Conservation (phyloP, 305 asterid species). For the Fraxinus sp. region DNA sequence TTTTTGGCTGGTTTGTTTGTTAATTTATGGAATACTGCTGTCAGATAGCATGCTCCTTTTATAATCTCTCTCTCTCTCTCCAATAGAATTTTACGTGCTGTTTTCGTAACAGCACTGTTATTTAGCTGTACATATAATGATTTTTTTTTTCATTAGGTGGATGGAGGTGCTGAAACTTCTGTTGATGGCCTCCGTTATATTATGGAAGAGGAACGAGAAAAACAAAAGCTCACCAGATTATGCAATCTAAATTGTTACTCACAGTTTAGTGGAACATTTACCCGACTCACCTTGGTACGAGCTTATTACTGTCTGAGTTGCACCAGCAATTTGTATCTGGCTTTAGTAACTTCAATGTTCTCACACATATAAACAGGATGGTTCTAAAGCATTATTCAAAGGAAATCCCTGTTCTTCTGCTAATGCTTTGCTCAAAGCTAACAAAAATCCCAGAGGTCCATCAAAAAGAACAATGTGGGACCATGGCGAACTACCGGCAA, state of each 20-base stretch:
- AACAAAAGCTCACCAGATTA: slow-evolving; percentile 55
- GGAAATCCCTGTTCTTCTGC: slow-evolving; percentile 81
- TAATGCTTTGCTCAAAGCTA: slow-evolving; percentile 61
- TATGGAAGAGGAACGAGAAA: slow-evolving; percentile 73
- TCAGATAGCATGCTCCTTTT: not conserved
- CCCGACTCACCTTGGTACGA: slow-evolving; percentile 77
- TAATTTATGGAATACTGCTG: not conserved
- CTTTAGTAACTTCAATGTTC: not conserved
- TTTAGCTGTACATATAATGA: slow-evolving; percentile 3
- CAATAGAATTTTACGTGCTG: not conserved
- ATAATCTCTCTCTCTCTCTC: not conserved
- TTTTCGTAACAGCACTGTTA: not conserved
- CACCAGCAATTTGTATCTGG: slow-evolving; percentile 14
- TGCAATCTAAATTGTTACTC: slow-evolving; percentile 61
- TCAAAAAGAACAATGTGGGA: slow-evolving; percentile 72
- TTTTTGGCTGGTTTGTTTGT: not conserved
- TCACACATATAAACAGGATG: slow-evolving; percentile 61
- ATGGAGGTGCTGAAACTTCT: slow-evolving; percentile 45
- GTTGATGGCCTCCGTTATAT: slow-evolving; percentile 60
- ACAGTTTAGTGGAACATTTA: slow-evolving; percentile 81
- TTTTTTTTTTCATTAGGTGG: slow-evolving; percentile 54
- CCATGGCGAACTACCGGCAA: slow-evolving; percentile 60
- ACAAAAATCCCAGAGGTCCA: slow-evolving; percentile 65
- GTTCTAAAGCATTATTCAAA: slow-evolving; percentile 75
- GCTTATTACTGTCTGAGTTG: slow-evolving; percentile 19